phyloP scores from a whole-genome alignment of 805 yeast species.

The Ogataea pini region DNA sequence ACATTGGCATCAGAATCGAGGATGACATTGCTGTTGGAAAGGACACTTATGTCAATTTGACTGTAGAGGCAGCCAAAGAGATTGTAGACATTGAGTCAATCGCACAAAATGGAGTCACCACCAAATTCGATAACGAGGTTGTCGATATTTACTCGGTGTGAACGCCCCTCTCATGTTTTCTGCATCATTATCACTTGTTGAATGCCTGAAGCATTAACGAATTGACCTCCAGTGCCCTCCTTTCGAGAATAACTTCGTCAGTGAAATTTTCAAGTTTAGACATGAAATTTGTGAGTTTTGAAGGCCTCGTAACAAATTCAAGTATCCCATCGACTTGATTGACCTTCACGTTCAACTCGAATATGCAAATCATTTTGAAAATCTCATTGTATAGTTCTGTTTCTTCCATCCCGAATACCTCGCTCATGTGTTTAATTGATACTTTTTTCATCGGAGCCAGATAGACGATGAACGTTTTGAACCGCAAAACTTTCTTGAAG shows the following conservation, averaged over 20 bases:
- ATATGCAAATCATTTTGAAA: constrained; percentile 21
- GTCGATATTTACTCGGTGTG: constrained; percentile 29
- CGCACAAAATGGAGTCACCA: constrained; percentile 60
- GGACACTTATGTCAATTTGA: constrained; percentile 55
- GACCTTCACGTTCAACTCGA: constrained; percentile 30
- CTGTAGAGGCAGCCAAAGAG: constrained; percentile 86
- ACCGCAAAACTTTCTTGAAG: constrained; percentile 30
- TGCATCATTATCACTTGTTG: constrained; percentile 5
- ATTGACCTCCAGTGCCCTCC: constrained; percentile 23
- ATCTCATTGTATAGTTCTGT: constrained; percentile 20
- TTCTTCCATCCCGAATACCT: constrained; percentile 22
- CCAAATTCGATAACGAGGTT: constrained; percentile 44
- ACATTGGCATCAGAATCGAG: constrained; percentile 92
- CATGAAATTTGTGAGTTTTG: constrained; percentile 2
- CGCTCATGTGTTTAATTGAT: constrained; percentile 23
- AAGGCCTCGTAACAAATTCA: constrained; percentile 9
- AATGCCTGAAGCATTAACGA: constrained; percentile 17
- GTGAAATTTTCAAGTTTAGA: constrained; percentile 12
- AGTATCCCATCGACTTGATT: constrained; percentile 19
- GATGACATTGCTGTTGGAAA: constrained; percentile 86
- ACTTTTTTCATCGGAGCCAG: constrained; percentile 33
- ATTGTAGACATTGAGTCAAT: constrained; percentile 75
- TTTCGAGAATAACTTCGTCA: constrained; percentile 16
- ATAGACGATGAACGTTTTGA: constrained; percentile 35
- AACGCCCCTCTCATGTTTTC: constrained; percentile 5